Conservation (phyloP, 371 early-diverging fungal species). For the Apophysomyces elegans region DNA sequence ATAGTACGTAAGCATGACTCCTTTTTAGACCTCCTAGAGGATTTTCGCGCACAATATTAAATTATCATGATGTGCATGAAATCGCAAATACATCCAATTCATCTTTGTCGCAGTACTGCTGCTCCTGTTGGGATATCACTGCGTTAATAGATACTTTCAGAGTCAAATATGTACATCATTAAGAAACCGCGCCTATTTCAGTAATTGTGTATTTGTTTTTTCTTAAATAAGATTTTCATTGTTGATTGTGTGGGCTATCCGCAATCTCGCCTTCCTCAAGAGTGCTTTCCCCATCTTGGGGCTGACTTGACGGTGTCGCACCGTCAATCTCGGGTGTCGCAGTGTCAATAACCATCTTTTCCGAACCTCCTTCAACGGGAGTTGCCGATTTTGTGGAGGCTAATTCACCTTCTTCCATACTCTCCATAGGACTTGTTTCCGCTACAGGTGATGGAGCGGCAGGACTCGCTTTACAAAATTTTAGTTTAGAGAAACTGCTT, state of each 20-base stretch:
- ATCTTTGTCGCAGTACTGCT: not conserved
- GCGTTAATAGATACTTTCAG: not conserved
- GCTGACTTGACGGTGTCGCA: constrained; percentile 7
- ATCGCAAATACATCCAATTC: not conserved
- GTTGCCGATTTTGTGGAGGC: constrained; percentile 33
- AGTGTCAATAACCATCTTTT: constrained; percentile 2
- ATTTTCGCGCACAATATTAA: constrained; percentile 12
- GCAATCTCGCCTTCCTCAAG: constrained; percentile 50
- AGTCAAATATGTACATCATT: not conserved
- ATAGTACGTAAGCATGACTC: constrained; percentile 5
- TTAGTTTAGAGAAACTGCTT: constrained; percentile 1
- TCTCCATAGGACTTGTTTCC: constrained; percentile 24
- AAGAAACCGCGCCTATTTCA: constrained; percentile 1
- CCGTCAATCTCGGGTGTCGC: constrained; percentile 14
- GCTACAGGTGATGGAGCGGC: constrained; percentile 3
- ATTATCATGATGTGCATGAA: constrained; percentile 10
- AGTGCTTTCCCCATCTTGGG: constrained; percentile 26
- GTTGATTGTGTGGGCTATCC: constrained; percentile 18
- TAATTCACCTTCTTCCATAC: constrained; percentile 52
- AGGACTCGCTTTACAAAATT: constrained; percentile 13
- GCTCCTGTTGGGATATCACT: constrained; percentile 1
- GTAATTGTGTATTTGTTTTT: not conserved
- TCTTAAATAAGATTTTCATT: constrained; percentile 1
- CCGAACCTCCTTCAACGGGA: not conserved
- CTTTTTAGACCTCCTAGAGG: constrained; percentile 4